Base-by-base conservation (phyloP, 2,329 filamentous ascomycete genomes). In the Colletotrichum euphorbiae region DNA sequence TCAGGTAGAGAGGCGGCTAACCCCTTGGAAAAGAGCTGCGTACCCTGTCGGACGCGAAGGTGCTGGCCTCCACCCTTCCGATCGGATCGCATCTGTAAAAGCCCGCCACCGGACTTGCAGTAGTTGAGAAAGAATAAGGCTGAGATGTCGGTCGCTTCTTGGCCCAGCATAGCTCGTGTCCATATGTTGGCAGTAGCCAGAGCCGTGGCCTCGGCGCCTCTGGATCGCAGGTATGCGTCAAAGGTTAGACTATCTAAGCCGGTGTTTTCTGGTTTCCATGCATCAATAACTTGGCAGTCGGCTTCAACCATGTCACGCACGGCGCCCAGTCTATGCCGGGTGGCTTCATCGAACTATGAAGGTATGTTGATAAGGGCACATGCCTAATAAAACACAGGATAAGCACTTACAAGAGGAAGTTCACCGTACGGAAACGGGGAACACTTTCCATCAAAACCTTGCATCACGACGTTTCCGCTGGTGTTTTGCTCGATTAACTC, bases 61-160 rank as follows among this genome's bases (percentile, higher is more conserved):
- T 86, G 80, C 70, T 88, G 85, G 0, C 82, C 87, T 5, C 87
- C 87, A 46, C 80, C 72, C 63, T 84, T 83, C 21, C 77, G 72
- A 71, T 89, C 86, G 1, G 84, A 86, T 0, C 84, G 78, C 80
- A 89, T 85, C 50, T 81, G 77, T 65, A 85, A 66, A 3, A 89
- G 75, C 0, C 87, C 87, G 4, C 82, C 82, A 3, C 84, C 84
- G 11, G 79, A 81, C 70, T 82, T 83, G 78, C 83, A 84, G 75
- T 89, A 88, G 71, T 86, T 79, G 21, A 89, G 77, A 71, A 89
- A 87, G 72, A 77, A 88, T 1, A 85, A 73, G 0, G 86, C 85
- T 6, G 80, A 83, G 4, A 87, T 72, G 12, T 88, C 84, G 1
- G 62, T 67, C 0, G 85, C 80, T 38, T 87, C 83, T 1, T 81